These are phyloP conservation scores for Conringia planisiliqua DNA, from an alignment of 345 rosid genomes.

Conservation along the genomic window DNA sequence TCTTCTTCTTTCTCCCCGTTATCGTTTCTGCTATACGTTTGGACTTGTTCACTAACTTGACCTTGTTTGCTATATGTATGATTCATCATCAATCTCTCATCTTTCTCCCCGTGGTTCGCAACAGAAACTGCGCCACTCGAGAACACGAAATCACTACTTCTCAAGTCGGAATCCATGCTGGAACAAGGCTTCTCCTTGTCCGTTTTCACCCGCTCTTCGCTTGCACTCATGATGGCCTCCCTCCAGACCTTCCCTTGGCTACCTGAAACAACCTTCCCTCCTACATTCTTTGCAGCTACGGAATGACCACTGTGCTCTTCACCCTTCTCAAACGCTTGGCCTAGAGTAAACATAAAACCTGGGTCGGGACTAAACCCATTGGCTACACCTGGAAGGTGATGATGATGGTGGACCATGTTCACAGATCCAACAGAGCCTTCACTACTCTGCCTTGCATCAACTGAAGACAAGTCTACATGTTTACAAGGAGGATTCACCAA, in stretches of 20 bases:
- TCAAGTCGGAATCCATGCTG: slow-evolving; percentile 80
- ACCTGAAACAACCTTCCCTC: slow-evolving; percentile 44
- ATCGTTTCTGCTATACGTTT: slow-evolving; percentile 40
- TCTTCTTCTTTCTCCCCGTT: slow-evolving; percentile 36
- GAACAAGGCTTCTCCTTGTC: slow-evolving; percentile 79
- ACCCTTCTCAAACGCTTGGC: slow-evolving; percentile 56
- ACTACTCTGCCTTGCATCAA: slow-evolving; percentile 43
- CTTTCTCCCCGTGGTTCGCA: slow-evolving; percentile 48
- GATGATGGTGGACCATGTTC: slow-evolving; percentile 34
- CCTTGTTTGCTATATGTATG: slow-evolving; percentile 45
- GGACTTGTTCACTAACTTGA: slow-evolving; percentile 41
- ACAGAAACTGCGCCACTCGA: slow-evolving; percentile 49
- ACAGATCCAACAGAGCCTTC: slow-evolving; percentile 52
- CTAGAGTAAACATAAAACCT: slow-evolving; percentile 48
- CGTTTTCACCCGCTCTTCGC: slow-evolving; percentile 66
- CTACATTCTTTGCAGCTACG: slow-evolving; percentile 36
- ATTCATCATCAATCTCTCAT: slow-evolving; percentile 44
- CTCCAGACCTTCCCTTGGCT: slow-evolving; percentile 33
- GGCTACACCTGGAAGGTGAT: slow-evolving; percentile 20
- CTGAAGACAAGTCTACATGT: slow-evolving; percentile 32
- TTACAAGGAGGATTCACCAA: slow-evolving; percentile 42
- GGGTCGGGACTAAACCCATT: slow-evolving; percentile 46
- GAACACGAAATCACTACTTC: slow-evolving; percentile 80
- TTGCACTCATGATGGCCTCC: slow-evolving; percentile 68
- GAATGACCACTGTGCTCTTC: slow-evolving; percentile 68